Conservation (phyloP, 148 eudicot species). For the Linanthus parryae region DNA sequence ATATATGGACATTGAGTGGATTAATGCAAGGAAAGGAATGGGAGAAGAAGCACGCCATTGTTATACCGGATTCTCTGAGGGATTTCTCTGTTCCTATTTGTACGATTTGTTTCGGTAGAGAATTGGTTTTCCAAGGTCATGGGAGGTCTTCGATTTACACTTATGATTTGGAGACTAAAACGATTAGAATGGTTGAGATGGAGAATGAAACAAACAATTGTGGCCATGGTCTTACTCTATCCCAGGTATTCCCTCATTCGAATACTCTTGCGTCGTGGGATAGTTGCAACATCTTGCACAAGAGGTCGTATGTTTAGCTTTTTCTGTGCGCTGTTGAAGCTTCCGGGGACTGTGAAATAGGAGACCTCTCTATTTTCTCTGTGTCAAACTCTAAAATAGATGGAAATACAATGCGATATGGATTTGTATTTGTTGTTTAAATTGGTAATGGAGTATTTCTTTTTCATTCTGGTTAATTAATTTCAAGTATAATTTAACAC, state of each 20-base stretch:
- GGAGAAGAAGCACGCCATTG: slow-evolving; percentile 31
- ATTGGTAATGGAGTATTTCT: too few relatives aligned
- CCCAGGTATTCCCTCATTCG: too few relatives aligned
- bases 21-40: slow-evolving; percentile 16
- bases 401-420: too few relatives aligned
- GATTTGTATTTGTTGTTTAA: too few relatives aligned
- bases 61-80: slow-evolving; percentile 7
- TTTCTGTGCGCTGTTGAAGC: too few relatives aligned
- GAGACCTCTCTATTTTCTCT: too few relatives aligned
- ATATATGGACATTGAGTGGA: slow-evolving; percentile 34
- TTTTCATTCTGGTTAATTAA: too few relatives aligned
- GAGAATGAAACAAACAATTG: not conserved
- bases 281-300: too few relatives aligned
- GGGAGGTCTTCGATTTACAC: slow-evolving; percentile 8
- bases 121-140: slow-evolving; percentile 16
- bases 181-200: slow-evolving; percentile 17
- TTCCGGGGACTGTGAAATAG: too few relatives aligned
- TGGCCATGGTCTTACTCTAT: slow-evolving; percentile 2
- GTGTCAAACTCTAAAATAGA: too few relatives aligned
- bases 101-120: slow-evolving; percentile 2
- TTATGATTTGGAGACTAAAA: slow-evolving; percentile 26
- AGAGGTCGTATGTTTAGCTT: too few relatives aligned
- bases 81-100: not conserved
- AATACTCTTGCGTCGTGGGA: slow-evolving; percentile 36
- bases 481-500: too few relatives aligned